Evolutionary conservation across 371 early-diverging fungal genomes (phyloP).

Genomic region (Basidiobolus meristosporus): DNA sequence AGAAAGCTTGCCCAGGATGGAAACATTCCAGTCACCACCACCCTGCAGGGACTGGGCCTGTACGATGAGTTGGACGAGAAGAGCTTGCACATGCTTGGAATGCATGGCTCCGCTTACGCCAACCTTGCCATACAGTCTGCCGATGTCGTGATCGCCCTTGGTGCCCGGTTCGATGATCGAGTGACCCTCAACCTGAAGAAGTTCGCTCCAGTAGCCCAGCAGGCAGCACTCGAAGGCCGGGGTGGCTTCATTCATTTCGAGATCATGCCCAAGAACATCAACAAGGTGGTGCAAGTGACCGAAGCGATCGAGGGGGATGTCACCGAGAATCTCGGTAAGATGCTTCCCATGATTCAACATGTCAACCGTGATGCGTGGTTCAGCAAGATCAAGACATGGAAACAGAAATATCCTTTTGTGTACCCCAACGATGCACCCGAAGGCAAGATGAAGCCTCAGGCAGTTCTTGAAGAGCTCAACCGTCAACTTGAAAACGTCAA

Average conservation of each 20-base stretch:
- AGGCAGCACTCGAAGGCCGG: constrained; percentile 67
- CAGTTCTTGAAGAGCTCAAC: constrained; percentile 79
- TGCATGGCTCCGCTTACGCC: constrained; percentile 95
- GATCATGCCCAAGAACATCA: constrained; percentile 96
- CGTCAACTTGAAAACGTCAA: constrained; percentile 57
- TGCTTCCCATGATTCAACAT: constrained; percentile 58
- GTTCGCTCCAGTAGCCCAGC: constrained; percentile 85
- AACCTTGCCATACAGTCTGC: constrained; percentile 93
- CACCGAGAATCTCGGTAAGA: constrained; percentile 49
- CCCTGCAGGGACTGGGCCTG: constrained; percentile 78
- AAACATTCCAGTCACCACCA: constrained; percentile 91
- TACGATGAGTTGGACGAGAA: constrained; percentile 81
- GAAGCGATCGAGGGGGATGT: constrained; percentile 91
- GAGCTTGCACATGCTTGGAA: constrained; percentile 92
- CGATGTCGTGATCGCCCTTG: constrained; percentile 87
- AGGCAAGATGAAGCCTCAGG: constrained; percentile 70
- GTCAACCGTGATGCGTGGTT: constrained; percentile 68
- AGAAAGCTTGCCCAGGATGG: constrained; percentile 60
- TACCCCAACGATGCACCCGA: constrained; percentile 18
- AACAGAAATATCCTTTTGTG: constrained; percentile 75
- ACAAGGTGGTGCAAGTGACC: constrained; percentile 84
- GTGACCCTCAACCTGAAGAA: constrained; percentile 75
- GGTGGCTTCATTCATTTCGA: constrained; percentile 97
- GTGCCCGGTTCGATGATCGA: constrained; percentile 95
- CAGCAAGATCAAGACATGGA: constrained; percentile 60